These are phyloP conservation scores for Pascua guehoae DNA, from an alignment of 1,284 basidiomycete species.

Conservation along the genomic window DNA sequence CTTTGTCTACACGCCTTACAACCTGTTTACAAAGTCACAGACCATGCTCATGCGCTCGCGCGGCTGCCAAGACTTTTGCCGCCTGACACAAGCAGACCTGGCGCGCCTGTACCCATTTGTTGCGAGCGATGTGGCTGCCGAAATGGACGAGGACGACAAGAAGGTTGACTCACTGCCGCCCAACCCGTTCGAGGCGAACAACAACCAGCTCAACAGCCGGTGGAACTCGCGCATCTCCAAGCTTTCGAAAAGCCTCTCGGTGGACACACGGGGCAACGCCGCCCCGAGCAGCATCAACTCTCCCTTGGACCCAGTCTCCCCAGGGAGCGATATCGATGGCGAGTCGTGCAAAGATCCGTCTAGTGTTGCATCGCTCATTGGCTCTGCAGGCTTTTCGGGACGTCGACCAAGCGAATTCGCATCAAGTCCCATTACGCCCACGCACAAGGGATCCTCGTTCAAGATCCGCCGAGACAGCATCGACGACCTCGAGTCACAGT, in stretches of 20 bases:
- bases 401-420: conserved; percentile 6
- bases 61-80: conserved; percentile 46
- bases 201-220: conserved; percentile 1
- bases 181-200: conserved; percentile 18
- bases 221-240: conserved; percentile 21
- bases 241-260: conserved; percentile 17
- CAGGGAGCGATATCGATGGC: conserved; percentile 16
- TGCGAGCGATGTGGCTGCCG: conserved; percentile 39
- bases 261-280: conserved; percentile 15
- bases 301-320: conserved; percentile 3
- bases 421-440: too few relatives aligned
- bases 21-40: conserved; percentile 53
- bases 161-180: conserved; percentile 15
- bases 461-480: conserved; percentile 6
- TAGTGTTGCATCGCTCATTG: conserved; percentile 15
- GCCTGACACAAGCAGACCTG: conserved; percentile 44
- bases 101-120: conserved; percentile 46
- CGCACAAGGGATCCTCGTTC: conserved; percentile 10
- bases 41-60: conserved; percentile 50
- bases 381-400: conserved; percentile 11
- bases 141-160: conserved; percentile 36
- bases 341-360: conserved; percentile 7
- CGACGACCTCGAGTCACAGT: conserved; percentile 9
- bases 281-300: conserved; percentile 1
- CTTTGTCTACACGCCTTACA: conserved; percentile 55